A percentile compares a stretch with the other conserved stretches of the same genome.
Evolutionary conservation across 352 stramenopile genomes (phyloP).

Genomic region (Phytophthora boehmeriae): DNA sequence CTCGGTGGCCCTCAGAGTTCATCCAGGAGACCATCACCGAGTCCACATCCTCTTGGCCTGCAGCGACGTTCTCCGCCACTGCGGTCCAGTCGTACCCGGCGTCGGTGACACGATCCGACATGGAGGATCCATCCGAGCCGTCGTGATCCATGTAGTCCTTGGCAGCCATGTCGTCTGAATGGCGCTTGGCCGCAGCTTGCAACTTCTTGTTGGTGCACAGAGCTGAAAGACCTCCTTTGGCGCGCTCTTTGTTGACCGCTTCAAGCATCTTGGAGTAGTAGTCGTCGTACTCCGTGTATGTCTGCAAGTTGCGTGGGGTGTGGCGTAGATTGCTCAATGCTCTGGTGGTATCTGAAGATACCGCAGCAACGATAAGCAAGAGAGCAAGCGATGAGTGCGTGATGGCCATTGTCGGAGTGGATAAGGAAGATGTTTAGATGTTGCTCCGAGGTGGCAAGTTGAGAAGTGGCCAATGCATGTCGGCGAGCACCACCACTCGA

Average conservation of each 20-base stretch:
- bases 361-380: conserved; percentile 16
- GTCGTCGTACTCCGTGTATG: conserved; percentile 30
- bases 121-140: conserved; percentile 50
- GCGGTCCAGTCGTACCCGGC: conserved; percentile 55
- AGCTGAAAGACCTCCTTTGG: conserved; percentile 40
- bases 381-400: conserved; percentile 25
- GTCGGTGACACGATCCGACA: conserved; percentile 45
- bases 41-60: conserved; percentile 48
- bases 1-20: conserved; percentile 54
- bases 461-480: conserved; percentile 19
- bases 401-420: conserved; percentile 24
- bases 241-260: conserved; percentile 52
- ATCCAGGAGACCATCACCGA: conserved; percentile 70
- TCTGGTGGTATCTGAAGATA: conserved; percentile 18
- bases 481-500: conserved; percentile 3
- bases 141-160: conserved; percentile 63
- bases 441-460: conserved; percentile 23
- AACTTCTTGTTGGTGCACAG: conserved; percentile 55
- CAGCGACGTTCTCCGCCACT: conserved; percentile 64
- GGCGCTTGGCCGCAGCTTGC: conserved; percentile 29
- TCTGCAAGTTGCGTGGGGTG: conserved; percentile 32
- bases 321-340: conserved; percentile 23
- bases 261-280: conserved; percentile 39
- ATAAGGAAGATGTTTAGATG: conserved; percentile 4
- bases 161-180: conserved; percentile 48